Evolutionary conservation across 805 yeast species (phyloP).

Genomic region (Metschnikowia hibisci): DNA sequence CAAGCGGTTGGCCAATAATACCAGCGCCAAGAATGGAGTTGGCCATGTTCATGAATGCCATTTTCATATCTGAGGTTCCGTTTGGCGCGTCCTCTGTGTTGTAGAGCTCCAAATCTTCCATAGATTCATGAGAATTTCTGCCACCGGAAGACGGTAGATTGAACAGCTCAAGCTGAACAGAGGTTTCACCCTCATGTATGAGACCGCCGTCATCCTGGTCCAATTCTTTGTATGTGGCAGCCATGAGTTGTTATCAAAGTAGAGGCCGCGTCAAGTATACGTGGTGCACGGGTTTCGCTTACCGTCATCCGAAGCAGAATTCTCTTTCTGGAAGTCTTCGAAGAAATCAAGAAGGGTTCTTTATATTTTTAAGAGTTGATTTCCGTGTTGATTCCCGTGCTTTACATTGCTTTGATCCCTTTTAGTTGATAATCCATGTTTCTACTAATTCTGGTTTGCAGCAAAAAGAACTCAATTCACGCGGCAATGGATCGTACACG

Average conservation of each 20-base stretch:
- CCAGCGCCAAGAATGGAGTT: conserved; percentile 95
- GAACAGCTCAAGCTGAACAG: neutral
- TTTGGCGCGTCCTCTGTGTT: conserved; percentile 5
- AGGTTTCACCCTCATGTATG: neutral
- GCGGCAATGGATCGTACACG: too few relatives aligned
- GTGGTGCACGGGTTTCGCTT: conserved; percentile 3
- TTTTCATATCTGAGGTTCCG: conserved; percentile 49
- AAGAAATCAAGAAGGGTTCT: too few relatives aligned
- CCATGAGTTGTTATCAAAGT: neutral
- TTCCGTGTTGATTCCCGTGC: too few relatives aligned
- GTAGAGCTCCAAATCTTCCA: conserved; percentile 8
- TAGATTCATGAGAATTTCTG: neutral
- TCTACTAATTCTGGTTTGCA: too few relatives aligned
- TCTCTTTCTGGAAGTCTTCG: too few relatives aligned
- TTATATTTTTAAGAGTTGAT: too few relatives aligned
- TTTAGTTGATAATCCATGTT: too few relatives aligned
- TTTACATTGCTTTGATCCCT: too few relatives aligned
- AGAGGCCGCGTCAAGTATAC: neutral
- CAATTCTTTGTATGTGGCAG: conserved; percentile 3
- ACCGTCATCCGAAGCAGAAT: too few relatives aligned
- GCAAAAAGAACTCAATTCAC: too few relatives aligned
- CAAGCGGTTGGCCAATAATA: conserved; percentile 89
- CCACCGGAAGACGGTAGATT: neutral
- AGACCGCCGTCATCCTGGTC: neutral
- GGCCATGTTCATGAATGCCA: conserved; percentile 98